A percentile compares a stretch with the other conserved stretches of the same genome.
Conservation (phyloP, 2,329 filamentous ascomycete genomes). For the Colletotrichum higginsianum region DNA sequence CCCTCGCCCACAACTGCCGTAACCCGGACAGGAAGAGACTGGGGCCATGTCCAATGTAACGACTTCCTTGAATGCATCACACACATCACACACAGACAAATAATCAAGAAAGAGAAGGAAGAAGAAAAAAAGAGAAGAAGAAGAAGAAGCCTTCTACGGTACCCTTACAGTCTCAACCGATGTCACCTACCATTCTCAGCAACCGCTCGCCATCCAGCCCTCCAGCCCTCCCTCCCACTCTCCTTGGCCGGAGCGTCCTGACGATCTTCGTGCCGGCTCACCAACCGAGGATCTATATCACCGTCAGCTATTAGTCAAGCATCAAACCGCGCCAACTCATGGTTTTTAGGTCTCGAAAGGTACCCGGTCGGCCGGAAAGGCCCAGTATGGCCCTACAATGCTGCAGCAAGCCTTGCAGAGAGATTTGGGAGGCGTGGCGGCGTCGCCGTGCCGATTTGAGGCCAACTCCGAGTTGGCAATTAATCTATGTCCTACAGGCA, state of each 20-base stretch:
- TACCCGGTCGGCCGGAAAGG: slow-evolving; percentile 3
- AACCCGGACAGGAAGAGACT: slow-evolving; percentile 21
- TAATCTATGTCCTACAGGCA: slow-evolving; percentile 36
- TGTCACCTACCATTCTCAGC: slow-evolving; percentile 37
- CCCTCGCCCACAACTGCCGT: slow-evolving; percentile 36
- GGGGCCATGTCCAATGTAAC: slow-evolving; percentile 12
- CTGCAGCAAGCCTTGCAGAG: slow-evolving; percentile 11
- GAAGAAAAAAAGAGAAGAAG: no score
- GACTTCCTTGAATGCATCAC: slow-evolving; percentile 26
- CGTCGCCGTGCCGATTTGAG: slow-evolving; percentile 8
- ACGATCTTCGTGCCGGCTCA: slow-evolving; percentile 34
- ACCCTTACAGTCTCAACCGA: slow-evolving; percentile 23
- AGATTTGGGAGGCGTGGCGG: slow-evolving; percentile 5
- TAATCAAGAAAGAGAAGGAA: no score
- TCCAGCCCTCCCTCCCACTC: neutral
- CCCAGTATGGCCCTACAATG: slow-evolving; percentile 4
- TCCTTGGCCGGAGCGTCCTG: slow-evolving; percentile 15
- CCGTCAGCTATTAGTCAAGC: slow-evolving; percentile 27
- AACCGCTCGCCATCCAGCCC: neutral
- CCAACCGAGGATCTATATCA: slow-evolving; percentile 40
- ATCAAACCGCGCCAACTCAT: slow-evolving; percentile 22
- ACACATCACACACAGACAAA: neutral
- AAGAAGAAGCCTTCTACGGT: slow-evolving; percentile 2
- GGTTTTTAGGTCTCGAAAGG: slow-evolving; percentile 14
- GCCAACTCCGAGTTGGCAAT: slow-evolving; percentile 2